Conservation (phyloP, 495 filamentous ascomycete genomes). For the Hyaloscypha hepaticicola region DNA sequence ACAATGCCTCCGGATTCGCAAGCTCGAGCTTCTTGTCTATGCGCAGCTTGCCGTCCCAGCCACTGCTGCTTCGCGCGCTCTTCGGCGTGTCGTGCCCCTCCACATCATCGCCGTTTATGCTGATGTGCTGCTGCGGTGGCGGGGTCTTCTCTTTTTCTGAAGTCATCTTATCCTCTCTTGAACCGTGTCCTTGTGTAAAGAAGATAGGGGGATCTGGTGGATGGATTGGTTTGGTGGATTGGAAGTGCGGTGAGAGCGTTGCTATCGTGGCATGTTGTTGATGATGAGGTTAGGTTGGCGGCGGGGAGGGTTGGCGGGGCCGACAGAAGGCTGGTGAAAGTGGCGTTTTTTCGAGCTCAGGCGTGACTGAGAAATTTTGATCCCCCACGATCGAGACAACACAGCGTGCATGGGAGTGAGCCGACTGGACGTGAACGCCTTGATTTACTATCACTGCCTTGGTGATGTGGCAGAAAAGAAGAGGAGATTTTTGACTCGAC, state of each 20-base stretch:
- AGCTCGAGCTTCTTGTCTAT: conserved; percentile 61
- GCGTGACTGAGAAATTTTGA: conserved; percentile 3
- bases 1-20: conserved; percentile 72
- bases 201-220: background rate
- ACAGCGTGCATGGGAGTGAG: background rate
- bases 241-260: background rate
- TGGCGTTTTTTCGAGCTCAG: background rate
- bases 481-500: background rate
- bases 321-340: background rate
- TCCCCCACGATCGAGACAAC: conserved; percentile 1
- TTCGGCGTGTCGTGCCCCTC: conserved; percentile 29
- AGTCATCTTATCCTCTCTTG: conserved; percentile 12
- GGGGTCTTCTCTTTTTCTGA: conserved; percentile 29
- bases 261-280: conserved; percentile 2
- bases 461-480: background rate
- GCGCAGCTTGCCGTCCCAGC: conserved; percentile 92
- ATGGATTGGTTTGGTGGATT: background rate
- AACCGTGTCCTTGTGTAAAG: background rate
- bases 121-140: conserved; percentile 24
- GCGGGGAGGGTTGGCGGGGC: background rate
- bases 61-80: conserved; percentile 59
- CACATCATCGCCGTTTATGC: conserved; percentile 25
- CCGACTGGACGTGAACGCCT: background rate
- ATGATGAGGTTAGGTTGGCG: background rate
- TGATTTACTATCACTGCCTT: background rate